Evolutionary conservation across 2,329 filamentous ascomycete species (phyloP).

Genomic region (Trichoderma atrobrunneum): DNA sequence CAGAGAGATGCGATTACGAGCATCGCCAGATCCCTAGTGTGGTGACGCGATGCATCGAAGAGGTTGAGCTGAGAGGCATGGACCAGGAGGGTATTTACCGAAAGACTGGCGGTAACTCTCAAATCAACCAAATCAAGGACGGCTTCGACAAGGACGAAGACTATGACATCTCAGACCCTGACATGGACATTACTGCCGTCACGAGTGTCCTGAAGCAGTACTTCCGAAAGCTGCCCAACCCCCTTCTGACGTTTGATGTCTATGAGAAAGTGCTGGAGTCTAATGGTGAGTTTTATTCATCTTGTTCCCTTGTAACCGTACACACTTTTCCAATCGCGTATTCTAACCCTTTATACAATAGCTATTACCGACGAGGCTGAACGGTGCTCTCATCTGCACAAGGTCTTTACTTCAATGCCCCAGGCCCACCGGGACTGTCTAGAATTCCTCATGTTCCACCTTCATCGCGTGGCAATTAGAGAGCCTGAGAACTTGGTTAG

Average conservation of each 20-base stretch:
- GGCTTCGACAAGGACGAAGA: conserved; percentile 85
- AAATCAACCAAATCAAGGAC: conserved; percentile 85
- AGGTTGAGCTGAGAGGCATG: conserved; percentile 95
- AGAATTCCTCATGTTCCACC: conserved; percentile 91
- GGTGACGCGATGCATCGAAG: conserved; percentile 90
- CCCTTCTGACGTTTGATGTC: conserved; percentile 86
- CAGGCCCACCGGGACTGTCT: conserved; percentile 82
- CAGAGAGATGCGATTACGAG: conserved; percentile 82
- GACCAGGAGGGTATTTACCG: conserved; percentile 96
- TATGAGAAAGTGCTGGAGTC: conserved; percentile 88
- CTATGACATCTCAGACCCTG: conserved; percentile 89
- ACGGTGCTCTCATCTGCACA: conserved; percentile 68
- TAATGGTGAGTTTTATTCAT: conserved; percentile 53
- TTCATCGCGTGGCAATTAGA: conserved; percentile 78
- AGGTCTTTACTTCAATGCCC: conserved; percentile 75
- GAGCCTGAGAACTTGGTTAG: conserved; percentile 80
- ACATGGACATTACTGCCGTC: conserved; percentile 92
- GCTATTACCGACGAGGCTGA: conserved; percentile 64
- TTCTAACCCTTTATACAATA: conserved; percentile 35
- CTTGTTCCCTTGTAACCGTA: not conserved
- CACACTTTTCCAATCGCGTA: not conserved
- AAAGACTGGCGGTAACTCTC: conserved; percentile 90
- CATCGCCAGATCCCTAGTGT: conserved; percentile 85
- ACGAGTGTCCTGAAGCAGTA: conserved; percentile 97
- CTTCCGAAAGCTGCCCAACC: conserved; percentile 86